Evolutionary conservation across 352 stramenopile genomes (phyloP).

Genomic region (Phytophthora rubi): DNA sequence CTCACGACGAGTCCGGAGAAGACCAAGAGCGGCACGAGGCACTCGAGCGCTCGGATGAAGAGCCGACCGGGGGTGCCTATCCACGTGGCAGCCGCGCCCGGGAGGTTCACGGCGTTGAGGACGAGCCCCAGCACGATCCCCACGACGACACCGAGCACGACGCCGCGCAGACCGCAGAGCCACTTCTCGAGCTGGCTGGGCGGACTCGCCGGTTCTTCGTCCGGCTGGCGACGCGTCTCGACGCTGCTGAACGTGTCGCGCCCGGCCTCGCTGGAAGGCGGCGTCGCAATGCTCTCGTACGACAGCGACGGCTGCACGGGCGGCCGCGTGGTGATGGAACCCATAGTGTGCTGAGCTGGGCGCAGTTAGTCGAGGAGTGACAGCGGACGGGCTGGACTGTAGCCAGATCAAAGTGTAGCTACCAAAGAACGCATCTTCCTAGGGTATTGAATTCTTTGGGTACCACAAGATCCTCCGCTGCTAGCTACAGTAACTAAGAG

Average conservation of each 20-base stretch:
- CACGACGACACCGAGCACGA: constrained; percentile 38
- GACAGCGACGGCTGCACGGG: constrained; percentile 20
- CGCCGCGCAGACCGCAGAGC: constrained; percentile 40
- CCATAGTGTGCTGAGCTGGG: constrained; percentile 7
- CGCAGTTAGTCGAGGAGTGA: constrained; percentile 8
- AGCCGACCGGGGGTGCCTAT: constrained; percentile 46
- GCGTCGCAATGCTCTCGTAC: constrained; percentile 33
- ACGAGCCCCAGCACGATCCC: constrained; percentile 23
- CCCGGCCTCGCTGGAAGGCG: constrained; percentile 18
- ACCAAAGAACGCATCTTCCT: constrained; percentile 8
- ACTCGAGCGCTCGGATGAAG: constrained; percentile 60
- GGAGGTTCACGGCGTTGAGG: constrained; percentile 34
- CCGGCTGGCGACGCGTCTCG: constrained; percentile 18
- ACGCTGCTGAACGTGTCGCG: constrained; percentile 28
- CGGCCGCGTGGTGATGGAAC: constrained; percentile 5
- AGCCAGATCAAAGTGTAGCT: constrained; percentile 6
- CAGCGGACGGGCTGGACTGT: no score
- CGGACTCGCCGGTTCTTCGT: constrained; percentile 17
- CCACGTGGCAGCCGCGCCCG: constrained; percentile 36
- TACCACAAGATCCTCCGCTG: no score
- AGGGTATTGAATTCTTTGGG: no score
- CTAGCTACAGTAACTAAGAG: no score
- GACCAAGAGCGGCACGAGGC: constrained; percentile 50
- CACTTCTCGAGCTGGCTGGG: constrained; percentile 24
- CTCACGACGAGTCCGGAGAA: constrained; percentile 53